Evolutionary conservation across 202 grass and related monocot genomes (phyloP), one percentile per base, ranked within the genome.

Genomic region (Brachypodium distachyon): DNA sequence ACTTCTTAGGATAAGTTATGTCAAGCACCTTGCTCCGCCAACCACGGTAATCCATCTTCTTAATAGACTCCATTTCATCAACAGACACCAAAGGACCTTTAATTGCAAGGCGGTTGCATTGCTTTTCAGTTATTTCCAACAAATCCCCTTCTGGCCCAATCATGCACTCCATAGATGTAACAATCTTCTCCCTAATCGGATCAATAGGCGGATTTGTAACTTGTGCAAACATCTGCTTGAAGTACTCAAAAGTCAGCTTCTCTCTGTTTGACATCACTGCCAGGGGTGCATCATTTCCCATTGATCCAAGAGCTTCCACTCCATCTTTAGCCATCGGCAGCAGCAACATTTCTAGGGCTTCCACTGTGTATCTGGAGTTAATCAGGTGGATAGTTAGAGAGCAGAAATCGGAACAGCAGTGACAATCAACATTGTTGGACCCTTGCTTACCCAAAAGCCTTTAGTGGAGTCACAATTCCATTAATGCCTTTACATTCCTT

Each of bases 171-270:
- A 86, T 99, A 70, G 96, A 99, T 67, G 96, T 99, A 66, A 99
- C 92, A 19, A 99, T 99, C 70, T 99, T 96, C 77, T 99, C 96
- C 51, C 96, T 85, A 28, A 99, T 99, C 56, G 96, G 96, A 40
- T 99, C 96, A 67, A 99, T 99, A 4, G 96, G 96, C 1, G 96
- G 92, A 72, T 99, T 99, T 41, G 96, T 99, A 66, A 99, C 96
- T 84, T 99, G 96, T 22, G 96, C 96, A 73, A 99, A 99, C 92
- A 99, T 96, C 81, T 99, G 89, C 60, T 99, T 99, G 71, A 99
- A 99, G 77, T 99, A 99, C 76, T 95, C 91, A 81, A 96, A 99
- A 23, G 89, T 89, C 75, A 96, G 53, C 72, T 99, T 99, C 87
- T 96, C 92, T 52, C 96, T 87, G 76, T 91, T 92, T 61, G 96